Base-by-base conservation (phyloP, 1,284 basidiomycete genomes). In the Puccinia triticina region DNA sequence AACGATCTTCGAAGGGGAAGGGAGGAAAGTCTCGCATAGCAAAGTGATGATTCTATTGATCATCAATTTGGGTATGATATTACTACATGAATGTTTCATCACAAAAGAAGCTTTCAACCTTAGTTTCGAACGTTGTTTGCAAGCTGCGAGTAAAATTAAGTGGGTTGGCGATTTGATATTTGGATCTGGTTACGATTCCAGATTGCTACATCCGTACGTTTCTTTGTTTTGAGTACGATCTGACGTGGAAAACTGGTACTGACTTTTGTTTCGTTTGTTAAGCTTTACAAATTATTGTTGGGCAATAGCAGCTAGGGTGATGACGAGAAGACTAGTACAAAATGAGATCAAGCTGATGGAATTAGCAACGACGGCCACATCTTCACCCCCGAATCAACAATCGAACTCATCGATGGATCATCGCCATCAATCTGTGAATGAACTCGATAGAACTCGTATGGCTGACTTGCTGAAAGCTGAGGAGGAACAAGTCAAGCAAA, bases 281-380 rank as follows among this genome's bases (percentile, higher is more conserved):
- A 77, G 75, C 12, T 77, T 77, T 32, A 43, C 75, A n/a, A 61
- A 77, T 48, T 77, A 57, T 66, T 77, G 55, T 61, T 77, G 75
- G 75, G 53, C 55, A 29, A 34, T 77, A 37, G 75, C 75, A 26
- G 57, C 50, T 26, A 77, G 75, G 40, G 32, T 66, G 34, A 57
- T 77, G 75, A 77, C 66, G 55, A 40, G 75, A 64, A 7, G 66
- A 5, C 59, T 77, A 26, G 72, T 75, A 1, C 72, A 57, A 57
- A 75, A 75, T 40, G 72, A 75, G 53, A 75, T 57, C 55, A 75
- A 57, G n/a, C 37, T 75, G 50, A 75, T 75, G 23, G 53, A 75
- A 59, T 75, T 53, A 37, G 72, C 55, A 26, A 75, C 72, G 61
- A 29, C 61, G 18, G 40, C 34, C 61, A 64, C 59, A 16, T 71